Conservation (phyloP, 2,329 filamentous ascomycete genomes). For the Curvularia lunata region DNA sequence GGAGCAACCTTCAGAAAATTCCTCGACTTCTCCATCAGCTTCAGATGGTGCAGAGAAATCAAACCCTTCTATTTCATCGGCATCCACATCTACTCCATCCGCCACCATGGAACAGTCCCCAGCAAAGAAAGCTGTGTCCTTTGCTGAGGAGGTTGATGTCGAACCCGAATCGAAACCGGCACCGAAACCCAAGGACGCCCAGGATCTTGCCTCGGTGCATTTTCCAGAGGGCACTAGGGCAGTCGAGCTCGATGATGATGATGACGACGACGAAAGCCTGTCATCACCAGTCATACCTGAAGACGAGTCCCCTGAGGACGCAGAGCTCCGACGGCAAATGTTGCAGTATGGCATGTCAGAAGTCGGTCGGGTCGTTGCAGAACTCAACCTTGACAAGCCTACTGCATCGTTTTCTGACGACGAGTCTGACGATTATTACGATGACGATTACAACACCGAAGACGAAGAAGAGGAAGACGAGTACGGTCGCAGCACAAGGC, state of each 20-base stretch:
- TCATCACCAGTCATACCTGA: slow-evolving; percentile 67
- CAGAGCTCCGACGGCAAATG: slow-evolving; percentile 83
- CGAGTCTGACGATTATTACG: slow-evolving; percentile 50
- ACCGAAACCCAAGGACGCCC: slow-evolving; percentile 29
- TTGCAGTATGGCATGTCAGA: slow-evolving; percentile 86
- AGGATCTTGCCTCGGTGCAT: slow-evolving; percentile 36
- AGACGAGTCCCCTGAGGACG: slow-evolving; percentile 80
- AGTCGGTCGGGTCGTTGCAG: slow-evolving; percentile 88
- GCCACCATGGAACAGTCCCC: not conserved
- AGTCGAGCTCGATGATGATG: slow-evolving; percentile 47
- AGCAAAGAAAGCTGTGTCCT: slow-evolving; percentile 66
- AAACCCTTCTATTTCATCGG: not conserved
- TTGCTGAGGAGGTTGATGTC: slow-evolving; percentile 64
- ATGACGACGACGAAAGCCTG: slow-evolving; percentile 48
- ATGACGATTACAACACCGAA: slow-evolving; percentile 52
- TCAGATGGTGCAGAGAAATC: not conserved
- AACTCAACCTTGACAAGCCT: slow-evolving; percentile 80
- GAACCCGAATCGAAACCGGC: slow-evolving; percentile 21
- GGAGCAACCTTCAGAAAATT: not conserved
- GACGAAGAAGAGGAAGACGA: slow-evolving; percentile 74
- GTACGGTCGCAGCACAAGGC: slow-evolving; percentile 73
- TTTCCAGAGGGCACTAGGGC: slow-evolving; percentile 48
- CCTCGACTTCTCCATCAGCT: slow-evolving; percentile 2
- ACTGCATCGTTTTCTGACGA: slow-evolving; percentile 58
- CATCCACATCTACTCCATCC: not conserved